These are phyloP conservation scores for Russula foetens DNA, from an alignment of 768 basidiomycete species.

Conservation along the genomic window DNA sequence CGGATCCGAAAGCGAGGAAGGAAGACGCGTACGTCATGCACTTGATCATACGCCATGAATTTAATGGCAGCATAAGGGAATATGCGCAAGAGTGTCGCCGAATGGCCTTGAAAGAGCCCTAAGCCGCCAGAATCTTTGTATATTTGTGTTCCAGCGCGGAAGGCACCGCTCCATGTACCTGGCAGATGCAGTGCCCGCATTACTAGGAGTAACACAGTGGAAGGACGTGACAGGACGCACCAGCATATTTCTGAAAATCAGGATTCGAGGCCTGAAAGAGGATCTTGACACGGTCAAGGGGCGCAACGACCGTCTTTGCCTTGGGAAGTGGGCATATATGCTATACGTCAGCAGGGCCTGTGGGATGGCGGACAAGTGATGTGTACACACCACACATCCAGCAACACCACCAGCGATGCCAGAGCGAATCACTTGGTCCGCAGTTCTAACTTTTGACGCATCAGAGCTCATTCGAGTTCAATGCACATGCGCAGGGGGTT, in stretches of 20 bases:
- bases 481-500: slow-evolving; percentile 9
- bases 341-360: slow-evolving; percentile 10
- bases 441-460: slow-evolving; percentile 29
- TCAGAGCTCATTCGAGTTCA: slow-evolving; percentile 50
- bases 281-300: slow-evolving; percentile 96
- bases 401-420: slow-evolving; percentile 91
- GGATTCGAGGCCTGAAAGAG: slow-evolving; percentile 96
- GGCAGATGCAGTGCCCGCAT: background rate
- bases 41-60: slow-evolving; percentile 92
- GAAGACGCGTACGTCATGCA: slow-evolving; percentile 52
- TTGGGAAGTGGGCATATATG: slow-evolving; percentile 25
- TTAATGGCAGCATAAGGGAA: slow-evolving; percentile 97
- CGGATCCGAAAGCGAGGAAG: background rate
- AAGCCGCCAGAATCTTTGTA: slow-evolving; percentile 57
- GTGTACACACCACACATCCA: slow-evolving; percentile 74
- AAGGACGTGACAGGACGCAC: slow-evolving; percentile 32
- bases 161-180: slow-evolving; percentile 87
- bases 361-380: background rate
- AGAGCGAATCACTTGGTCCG: slow-evolving; percentile 53
- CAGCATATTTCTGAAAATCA: slow-evolving; percentile 89
- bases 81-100: slow-evolving; percentile 86
- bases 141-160: slow-evolving; percentile 68
- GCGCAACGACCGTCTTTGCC: slow-evolving; percentile 94
- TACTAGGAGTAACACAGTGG: too few relatives aligned
- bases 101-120: slow-evolving; percentile 93